Conservation (phyloP, 495 filamentous ascomycete genomes). For the Hypomontagnella submonticulosa region DNA sequence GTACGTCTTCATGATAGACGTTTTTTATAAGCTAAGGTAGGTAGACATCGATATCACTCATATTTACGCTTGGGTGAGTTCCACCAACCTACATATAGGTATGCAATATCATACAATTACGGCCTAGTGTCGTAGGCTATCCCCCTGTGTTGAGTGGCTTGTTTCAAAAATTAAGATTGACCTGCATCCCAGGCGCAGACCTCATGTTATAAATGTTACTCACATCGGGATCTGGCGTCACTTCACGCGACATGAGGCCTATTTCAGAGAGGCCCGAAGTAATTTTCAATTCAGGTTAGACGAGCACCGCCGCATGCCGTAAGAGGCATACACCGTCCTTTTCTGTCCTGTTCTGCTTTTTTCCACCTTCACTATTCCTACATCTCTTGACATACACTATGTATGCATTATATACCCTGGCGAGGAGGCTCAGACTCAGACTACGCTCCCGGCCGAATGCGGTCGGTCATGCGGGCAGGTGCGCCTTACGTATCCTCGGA, state of each 20-base stretch:
- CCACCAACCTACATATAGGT: no score
- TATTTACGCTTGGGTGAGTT: conserved; percentile 13
- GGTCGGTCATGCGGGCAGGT: no score
- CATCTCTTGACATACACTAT: no score
- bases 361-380: no score
- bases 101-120: no score
- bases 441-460: no score
- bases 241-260: conserved; percentile 4
- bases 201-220: background rate
- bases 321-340: background rate
- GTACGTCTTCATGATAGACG: conserved; percentile 18
- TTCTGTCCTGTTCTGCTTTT: no score
- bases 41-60: conserved; percentile 1
- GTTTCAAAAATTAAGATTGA: background rate
- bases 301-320: conserved; percentile 2
- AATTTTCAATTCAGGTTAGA: background rate
- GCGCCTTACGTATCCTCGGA: no score
- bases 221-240: background rate
- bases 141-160: background rate
- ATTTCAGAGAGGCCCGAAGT: background rate
- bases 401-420: no score
- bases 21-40: background rate
- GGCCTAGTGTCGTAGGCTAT: conserved; percentile 5
- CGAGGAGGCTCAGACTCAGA: no score
- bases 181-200: conserved; percentile 1